Conservation (phyloP, 1,284 basidiomycete genomes). For the Pseudozyma sp. region DNA sequence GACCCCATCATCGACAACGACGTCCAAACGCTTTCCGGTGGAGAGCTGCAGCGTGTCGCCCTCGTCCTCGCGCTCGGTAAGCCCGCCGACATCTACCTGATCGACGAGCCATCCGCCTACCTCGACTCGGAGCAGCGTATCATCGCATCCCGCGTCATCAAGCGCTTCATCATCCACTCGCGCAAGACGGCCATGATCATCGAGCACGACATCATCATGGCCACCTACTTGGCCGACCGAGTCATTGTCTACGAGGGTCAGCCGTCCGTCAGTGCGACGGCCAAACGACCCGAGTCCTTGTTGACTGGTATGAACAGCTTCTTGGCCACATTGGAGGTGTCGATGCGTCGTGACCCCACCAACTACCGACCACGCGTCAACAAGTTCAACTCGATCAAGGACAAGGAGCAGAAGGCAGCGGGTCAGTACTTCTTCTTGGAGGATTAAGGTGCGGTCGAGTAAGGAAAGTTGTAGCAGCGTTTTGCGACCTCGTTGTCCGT, state of each 20-base stretch:
- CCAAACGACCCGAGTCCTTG: constrained; percentile 63
- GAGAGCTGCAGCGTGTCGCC: constrained; percentile 68
- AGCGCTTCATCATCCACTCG: constrained; percentile 69
- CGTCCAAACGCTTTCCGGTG: constrained; percentile 68
- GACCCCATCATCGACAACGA: constrained; percentile 68
- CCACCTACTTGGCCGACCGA: constrained; percentile 66
- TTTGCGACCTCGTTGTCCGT: background rate
- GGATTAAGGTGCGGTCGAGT: constrained; percentile 32
- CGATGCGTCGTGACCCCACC: constrained; percentile 67
- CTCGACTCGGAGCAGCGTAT: constrained; percentile 69
- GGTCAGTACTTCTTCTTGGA: constrained; percentile 68
- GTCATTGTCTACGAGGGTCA: constrained; percentile 68
- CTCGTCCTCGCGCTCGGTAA: constrained; percentile 67
- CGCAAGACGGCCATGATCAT: constrained; percentile 69
- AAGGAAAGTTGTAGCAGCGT: background rate
- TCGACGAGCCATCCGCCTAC: constrained; percentile 68
- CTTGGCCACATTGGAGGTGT: constrained; percentile 65
- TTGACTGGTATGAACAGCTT: constrained; percentile 68
- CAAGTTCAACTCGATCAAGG: constrained; percentile 68
- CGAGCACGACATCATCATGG: constrained; percentile 69
- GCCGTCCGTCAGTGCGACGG: constrained; percentile 65
- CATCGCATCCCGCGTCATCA: constrained; percentile 67
- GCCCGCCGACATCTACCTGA: constrained; percentile 68
- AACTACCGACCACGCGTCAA: constrained; percentile 67
- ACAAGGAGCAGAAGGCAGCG: constrained; percentile 68